Evolutionary conservation across 805 yeast genomes (phyloP), one percentile per base, ranked within the genome.

Genomic region (Candida taoyuanica): DNA sequence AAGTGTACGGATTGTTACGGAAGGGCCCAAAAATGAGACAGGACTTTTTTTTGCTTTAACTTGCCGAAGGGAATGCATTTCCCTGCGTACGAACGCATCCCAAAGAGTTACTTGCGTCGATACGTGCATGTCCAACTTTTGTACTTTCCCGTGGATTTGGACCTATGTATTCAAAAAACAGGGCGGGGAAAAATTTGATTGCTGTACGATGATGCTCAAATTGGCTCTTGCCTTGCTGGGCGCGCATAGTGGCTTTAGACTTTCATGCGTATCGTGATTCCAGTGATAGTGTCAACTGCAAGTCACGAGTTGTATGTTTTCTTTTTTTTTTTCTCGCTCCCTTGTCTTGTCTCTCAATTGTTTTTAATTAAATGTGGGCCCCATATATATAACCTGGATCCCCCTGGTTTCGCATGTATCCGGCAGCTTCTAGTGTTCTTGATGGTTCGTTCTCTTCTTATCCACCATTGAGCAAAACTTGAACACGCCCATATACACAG

Each of bases 201-300:
- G 35, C 18, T 26, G 40, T 27, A 17, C 25, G 14, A 21, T 37
- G 36, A 26, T 31, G 33, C 26, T 3, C 9, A 19, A 18, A 13
- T 30, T 29, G 20, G 30, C 34, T 39, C 34, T 39, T 39, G 42
- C 34, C 42, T 34, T 13, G 9, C 38, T 30, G 29, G 31, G 34
- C 27, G 37, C 25, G 33, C 29, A 26, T 20, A 18, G 26, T 17
- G 28, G 35, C 31, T 36, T 36, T 31, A 31, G 25, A 31, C 40
- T 33, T 29, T 29, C 30, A 24, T 37, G 37, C 37, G 34, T 38
- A 38, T 38, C 41, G 37, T 38, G 41, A 33, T 38, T 38, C 16
- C 35, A 24, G 23, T 33, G 40, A 38, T 38, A 29, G 41, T 38
- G 37, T 24, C 36, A 38, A 28, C 29, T n/a, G n/a, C n/a, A n/a